Evolutionary conservation across 768 basidiomycete species (phyloP).

Genomic region (Psilocybe tampanensis): DNA sequence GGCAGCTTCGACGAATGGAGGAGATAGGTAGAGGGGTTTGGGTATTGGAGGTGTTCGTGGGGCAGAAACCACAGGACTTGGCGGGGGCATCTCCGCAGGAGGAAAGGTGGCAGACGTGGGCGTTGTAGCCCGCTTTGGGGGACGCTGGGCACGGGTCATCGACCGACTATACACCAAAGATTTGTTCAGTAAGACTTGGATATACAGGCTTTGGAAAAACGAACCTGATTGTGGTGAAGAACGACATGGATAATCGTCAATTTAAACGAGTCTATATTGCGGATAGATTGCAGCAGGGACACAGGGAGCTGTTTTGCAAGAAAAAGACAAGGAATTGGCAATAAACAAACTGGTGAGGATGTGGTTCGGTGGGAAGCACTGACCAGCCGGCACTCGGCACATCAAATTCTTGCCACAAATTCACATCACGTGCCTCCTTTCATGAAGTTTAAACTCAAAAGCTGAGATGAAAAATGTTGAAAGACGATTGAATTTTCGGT

Average conservation of each 20-base stretch:
- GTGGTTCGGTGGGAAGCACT: not conserved
- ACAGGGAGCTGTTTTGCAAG: not conserved
- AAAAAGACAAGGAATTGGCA: not conserved
- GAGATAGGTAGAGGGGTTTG: conserved; percentile 87
- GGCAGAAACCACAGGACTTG: conserved; percentile 37
- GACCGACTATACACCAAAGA: conserved; percentile 51
- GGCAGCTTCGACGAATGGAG: conserved; percentile 96
- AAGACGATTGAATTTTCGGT: too few species aligned
- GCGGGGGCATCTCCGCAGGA: conserved; percentile 38
- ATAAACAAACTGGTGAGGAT: not conserved
- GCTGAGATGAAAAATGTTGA: too few species aligned
- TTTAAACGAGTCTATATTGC: conserved; percentile 30
- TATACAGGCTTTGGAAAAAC: conserved; percentile 22
- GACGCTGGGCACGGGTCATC: conserved; percentile 66
- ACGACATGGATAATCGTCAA: conserved; percentile 61
- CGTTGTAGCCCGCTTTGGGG: conserved; percentile 72
- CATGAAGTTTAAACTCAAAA: too few species aligned
- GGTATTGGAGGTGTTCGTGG: conserved; percentile 32
- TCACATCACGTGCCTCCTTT: conserved; percentile 5
- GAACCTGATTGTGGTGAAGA: conserved; percentile 82
- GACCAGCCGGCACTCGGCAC: not conserved
- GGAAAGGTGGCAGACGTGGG: conserved; percentile 69
- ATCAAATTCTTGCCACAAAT: conserved; percentile 1
- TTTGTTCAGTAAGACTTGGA: not conserved
- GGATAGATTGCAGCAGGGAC: conserved; percentile 4